phyloP scores from a whole-genome alignment of 305 asterid species.

The Coffea humblotiana region DNA sequence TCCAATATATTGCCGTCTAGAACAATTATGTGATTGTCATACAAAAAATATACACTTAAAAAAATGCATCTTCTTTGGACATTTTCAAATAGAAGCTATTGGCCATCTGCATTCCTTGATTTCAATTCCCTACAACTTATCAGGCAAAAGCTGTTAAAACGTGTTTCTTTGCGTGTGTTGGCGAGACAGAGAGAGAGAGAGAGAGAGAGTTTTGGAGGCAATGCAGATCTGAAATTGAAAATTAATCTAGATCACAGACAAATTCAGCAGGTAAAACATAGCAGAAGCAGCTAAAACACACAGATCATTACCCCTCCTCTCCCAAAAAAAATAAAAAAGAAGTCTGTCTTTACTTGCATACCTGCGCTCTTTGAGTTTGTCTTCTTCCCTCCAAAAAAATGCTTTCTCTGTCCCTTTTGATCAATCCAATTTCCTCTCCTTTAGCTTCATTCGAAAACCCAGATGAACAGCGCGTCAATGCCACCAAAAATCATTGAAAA shows the following conservation, averaged over 20 bases:
- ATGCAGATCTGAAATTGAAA: constrained; percentile 23
- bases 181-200: background rate
- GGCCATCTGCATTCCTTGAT: background rate
- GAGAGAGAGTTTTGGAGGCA: background rate
- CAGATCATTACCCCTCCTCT: background rate
- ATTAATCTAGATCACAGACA: background rate
- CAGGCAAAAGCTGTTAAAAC: constrained; percentile 3
- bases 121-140: constrained; percentile 5
- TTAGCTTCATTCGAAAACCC: constrained; percentile 18
- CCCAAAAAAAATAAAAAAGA: background rate
- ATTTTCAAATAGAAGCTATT: constrained; percentile 24
- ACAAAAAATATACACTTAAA: background rate
- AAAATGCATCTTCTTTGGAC: constrained; percentile 19
- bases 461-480: constrained; percentile 1
- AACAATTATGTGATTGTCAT: constrained; percentile 19
- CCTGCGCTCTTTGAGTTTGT: background rate
- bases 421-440: constrained; percentile 19
- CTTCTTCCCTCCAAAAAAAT: background rate
- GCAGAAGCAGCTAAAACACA: constrained; percentile 15
- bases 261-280: constrained; percentile 18
- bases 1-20: constrained; percentile 41
- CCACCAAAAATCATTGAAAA: background rate
- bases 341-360: constrained; percentile 2
- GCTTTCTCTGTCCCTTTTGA: constrained; percentile 17
- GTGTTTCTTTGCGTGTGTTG: background rate